A percentile compares a stretch with the other conserved stretches of the same genome.
Evolutionary conservation across 2,329 filamentous ascomycete species (phyloP).

Genomic region (Pleomassaria siparia): DNA sequence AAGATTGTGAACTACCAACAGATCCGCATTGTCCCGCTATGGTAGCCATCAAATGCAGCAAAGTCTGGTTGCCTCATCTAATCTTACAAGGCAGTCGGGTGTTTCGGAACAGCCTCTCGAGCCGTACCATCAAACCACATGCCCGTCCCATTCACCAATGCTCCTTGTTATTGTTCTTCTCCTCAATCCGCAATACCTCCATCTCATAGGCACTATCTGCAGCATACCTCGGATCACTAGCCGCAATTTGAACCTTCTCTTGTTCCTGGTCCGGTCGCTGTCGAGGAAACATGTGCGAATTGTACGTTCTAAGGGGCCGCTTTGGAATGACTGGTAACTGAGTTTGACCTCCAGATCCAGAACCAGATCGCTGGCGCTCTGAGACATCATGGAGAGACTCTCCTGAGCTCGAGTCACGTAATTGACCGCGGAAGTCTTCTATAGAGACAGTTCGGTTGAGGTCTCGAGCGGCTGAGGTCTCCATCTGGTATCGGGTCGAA

Average conservation of each 20-base stretch:
- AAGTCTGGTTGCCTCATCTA: no score
- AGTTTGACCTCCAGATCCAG: neutral
- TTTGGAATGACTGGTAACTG: neutral
- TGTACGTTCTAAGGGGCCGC: conserved; percentile 23
- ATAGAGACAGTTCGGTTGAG: conserved; percentile 31
- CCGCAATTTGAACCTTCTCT: no score
- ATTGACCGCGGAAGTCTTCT: conserved; percentile 34
- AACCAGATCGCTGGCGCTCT: neutral
- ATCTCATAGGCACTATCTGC: conserved; percentile 8
- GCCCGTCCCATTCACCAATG: neutral
- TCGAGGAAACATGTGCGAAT: conserved; percentile 33
- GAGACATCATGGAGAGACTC: conserved; percentile 13
- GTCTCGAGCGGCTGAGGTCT: neutral
- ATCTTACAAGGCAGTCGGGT: no score
- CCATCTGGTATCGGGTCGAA: neutral
- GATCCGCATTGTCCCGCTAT: no score
- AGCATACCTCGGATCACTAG: neutral
- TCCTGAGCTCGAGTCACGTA: conserved; percentile 18
- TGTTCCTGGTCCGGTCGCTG: neutral
- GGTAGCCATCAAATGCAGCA: no score
- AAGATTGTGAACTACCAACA: no score
- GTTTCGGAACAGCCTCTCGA: no score
- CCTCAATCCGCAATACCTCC: conserved; percentile 5
- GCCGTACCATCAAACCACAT: no score
- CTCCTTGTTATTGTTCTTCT: neutral